Percentiles rank a stretch among this genome's conserved stretches.
These are phyloP conservation scores for Hypoxylon lienhwacheense DNA, from an alignment of 495 filamentous ascomycete species.

Conservation along the genomic window DNA sequence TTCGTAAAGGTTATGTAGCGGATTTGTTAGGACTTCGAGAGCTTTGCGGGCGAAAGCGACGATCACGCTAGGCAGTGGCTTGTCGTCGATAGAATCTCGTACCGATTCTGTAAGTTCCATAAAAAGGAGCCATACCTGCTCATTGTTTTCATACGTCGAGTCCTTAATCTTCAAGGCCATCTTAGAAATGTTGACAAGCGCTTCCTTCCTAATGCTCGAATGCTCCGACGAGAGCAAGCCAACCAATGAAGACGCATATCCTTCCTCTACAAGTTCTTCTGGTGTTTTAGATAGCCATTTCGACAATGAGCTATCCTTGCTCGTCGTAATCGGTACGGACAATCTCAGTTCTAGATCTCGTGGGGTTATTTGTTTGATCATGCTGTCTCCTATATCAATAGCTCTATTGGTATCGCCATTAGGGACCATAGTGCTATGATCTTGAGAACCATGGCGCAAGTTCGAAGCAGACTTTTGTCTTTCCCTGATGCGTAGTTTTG, in stretches of 20 bases:
- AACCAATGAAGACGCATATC: slow-evolving; percentile 65
- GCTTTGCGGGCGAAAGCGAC: slow-evolving; percentile 72
- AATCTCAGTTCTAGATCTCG: slow-evolving; percentile 41
- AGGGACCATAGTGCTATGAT: not conserved
- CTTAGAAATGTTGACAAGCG: slow-evolving; percentile 65
- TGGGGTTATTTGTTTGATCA: slow-evolving; percentile 11
- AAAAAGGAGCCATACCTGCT: slow-evolving; percentile 72
- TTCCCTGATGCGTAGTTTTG: slow-evolving; percentile 23
- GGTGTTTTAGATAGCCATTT: slow-evolving; percentile 75
- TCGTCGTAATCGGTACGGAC: slow-evolving; percentile 37
- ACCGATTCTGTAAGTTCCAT: slow-evolving; percentile 79
- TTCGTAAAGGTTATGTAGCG: slow-evolving; percentile 79
- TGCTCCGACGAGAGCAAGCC: slow-evolving; percentile 74
- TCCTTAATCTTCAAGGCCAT: slow-evolving; percentile 67
- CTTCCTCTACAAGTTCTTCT: slow-evolving; percentile 73
- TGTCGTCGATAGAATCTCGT: slow-evolving; percentile 51
- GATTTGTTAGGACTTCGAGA: slow-evolving; percentile 68
- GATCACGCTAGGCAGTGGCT: slow-evolving; percentile 70
- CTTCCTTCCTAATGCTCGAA: slow-evolving; percentile 72
- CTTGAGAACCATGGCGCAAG: not conserved
- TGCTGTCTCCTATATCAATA: not conserved
- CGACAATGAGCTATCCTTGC: slow-evolving; percentile 61
- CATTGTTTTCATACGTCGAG: slow-evolving; percentile 73
- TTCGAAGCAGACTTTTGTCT: not conserved
- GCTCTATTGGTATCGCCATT: not conserved